phyloP scores from a whole-genome alignment of 1,284 basidiomycete species.

The Fistulinella cinereoalba region DNA sequence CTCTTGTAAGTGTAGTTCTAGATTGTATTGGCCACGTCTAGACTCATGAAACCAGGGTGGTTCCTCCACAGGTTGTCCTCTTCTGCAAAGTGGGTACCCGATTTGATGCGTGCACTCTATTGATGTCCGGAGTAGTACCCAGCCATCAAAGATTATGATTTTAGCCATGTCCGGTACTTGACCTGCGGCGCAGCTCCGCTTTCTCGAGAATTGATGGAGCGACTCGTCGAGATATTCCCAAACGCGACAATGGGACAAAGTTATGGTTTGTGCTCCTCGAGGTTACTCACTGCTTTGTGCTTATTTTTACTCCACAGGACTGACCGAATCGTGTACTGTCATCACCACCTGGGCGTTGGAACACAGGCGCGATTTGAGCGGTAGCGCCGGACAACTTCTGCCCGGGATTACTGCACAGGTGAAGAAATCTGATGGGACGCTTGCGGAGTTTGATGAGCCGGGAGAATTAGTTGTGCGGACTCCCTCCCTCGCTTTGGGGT shows the following conservation, averaged over 20 bases:
- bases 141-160: constrained; percentile 51
- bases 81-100: constrained; percentile 52
- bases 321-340: constrained; percentile 44
- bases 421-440: constrained; percentile 57
- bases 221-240: constrained; percentile 47
- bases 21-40: constrained; percentile 12
- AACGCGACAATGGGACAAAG: constrained; percentile 46
- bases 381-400: constrained; percentile 56
- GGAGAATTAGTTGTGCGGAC: constrained; percentile 63
- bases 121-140: constrained; percentile 42
- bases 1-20: constrained; percentile 39
- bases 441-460: constrained; percentile 59
- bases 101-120: constrained; percentile 1
- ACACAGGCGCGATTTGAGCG: constrained; percentile 49
- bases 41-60: constrained; percentile 39
- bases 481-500: constrained; percentile 58
- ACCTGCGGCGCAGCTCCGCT: constrained; percentile 64
- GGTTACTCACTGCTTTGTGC: background rate
- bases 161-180: constrained; percentile 48
- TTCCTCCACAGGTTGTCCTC: constrained; percentile 54
- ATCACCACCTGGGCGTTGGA: constrained; percentile 33
- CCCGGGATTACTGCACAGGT: constrained; percentile 55
- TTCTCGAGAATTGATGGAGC: constrained; percentile 47
- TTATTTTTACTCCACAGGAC: constrained; percentile 26
- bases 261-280: constrained; percentile 40